Percentiles rank a stretch among this genome's conserved stretches.
Evolutionary conservation across 441 rosid species (phyloP).

Genomic region (Macaranga tanarius): DNA sequence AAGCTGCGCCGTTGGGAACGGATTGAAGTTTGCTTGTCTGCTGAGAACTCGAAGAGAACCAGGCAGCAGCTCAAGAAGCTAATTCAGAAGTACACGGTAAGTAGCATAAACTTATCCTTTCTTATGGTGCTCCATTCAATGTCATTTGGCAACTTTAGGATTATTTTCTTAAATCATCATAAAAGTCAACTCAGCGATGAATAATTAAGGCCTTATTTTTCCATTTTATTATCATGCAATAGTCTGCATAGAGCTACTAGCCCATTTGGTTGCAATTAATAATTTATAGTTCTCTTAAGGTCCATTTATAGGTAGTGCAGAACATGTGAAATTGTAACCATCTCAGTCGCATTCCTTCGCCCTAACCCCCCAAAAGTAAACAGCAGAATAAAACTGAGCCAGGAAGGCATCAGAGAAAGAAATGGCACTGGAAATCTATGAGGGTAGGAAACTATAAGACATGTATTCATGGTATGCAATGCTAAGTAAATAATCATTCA

Average conservation of each 20-base stretch:
- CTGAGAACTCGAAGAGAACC: constrained; percentile 61
- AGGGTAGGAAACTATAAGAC: neutral
- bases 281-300: too few species aligned
- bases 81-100: constrained; percentile 74
- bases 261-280: too few species aligned
- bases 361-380: too few species aligned
- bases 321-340: too few species aligned
- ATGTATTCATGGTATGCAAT: neutral
- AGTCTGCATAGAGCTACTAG: neutral
- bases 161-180: neutral
- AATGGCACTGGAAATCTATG: neutral
- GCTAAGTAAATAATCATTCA: neutral
- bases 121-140: neutral
- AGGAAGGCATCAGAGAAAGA: too few species aligned
- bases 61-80: constrained; percentile 82
- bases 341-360: too few species aligned
- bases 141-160: neutral
- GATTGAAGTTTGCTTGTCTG: constrained; percentile 50
- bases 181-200: neutral
- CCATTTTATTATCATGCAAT: neutral
- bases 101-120: constrained; percentile 25
- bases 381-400: too few species aligned
- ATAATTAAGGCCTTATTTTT: neutral
- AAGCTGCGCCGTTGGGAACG: constrained; percentile 87
- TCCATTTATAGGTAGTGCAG: too few species aligned